Percentiles rank a stretch among this genome's conserved stretches.
Evolutionary conservation across 805 yeast genomes (phyloP).

Genomic region (Spathaspora sp.): DNA sequence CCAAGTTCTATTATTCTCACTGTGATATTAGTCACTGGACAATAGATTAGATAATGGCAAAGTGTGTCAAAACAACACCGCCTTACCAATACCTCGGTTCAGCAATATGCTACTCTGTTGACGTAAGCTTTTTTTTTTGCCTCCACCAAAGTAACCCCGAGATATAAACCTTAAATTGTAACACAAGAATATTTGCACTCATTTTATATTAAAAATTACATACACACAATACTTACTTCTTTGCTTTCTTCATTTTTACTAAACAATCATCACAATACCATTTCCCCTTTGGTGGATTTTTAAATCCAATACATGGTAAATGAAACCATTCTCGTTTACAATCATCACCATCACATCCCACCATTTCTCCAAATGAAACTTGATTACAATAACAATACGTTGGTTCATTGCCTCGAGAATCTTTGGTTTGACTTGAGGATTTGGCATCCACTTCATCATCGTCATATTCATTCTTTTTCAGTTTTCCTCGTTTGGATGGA

Average conservation of each 20-base stretch:
- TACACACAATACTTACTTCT: conserved; percentile 3
- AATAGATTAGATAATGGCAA: not conserved
- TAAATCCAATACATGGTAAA: conserved; percentile 85
- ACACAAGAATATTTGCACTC: not conserved
- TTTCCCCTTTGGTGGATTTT: conserved; percentile 70
- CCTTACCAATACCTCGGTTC: not conserved
- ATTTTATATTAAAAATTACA: not conserved
- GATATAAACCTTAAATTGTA: not conserved
- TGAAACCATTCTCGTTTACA: conserved; percentile 96
- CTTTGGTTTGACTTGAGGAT: not conserved
- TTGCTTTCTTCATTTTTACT: conserved; percentile 8
- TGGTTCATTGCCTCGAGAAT: conserved; percentile 49
- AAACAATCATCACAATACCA: conserved; percentile 38
- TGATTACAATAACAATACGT: conserved; percentile 95
- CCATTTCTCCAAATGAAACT: conserved; percentile 98
- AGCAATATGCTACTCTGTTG: not conserved
- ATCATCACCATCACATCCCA: conserved; percentile 93
- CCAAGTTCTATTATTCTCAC: not conserved
- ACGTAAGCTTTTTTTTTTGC: not conserved
- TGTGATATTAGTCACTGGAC: not conserved
- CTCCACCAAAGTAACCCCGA: not conserved
- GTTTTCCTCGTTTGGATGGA: conserved; percentile 8
- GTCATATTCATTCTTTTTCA: conserved; percentile 18
- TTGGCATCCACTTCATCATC: conserved; percentile 4
- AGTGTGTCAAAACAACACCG: not conserved